phyloP scores from a whole-genome alignment of 352 stramenopile genomes.

The Phytopythium vexans region DNA sequence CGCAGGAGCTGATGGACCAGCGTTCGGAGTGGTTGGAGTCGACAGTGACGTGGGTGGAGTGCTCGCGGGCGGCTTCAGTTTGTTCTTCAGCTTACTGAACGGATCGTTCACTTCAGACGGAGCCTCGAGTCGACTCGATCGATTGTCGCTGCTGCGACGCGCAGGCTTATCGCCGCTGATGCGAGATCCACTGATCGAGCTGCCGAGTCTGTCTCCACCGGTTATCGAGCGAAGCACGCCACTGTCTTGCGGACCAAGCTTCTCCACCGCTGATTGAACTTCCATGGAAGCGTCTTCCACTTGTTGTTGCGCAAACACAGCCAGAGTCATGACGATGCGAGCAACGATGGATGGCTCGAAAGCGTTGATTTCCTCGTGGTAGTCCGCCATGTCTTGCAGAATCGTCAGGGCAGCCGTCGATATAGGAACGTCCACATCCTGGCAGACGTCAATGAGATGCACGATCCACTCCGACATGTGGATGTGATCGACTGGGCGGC shows the following conservation, averaged over 20 bases:
- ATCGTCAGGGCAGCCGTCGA: slow-evolving; percentile 77
- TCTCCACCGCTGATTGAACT: slow-evolving; percentile 79
- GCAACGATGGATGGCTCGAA: slow-evolving; percentile 65
- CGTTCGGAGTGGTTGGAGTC: slow-evolving; percentile 18
- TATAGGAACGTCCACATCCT: slow-evolving; percentile 68
- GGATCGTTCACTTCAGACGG: slow-evolving; percentile 36
- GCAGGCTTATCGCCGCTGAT: slow-evolving; percentile 15
- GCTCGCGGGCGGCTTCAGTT: slow-evolving; percentile 33
- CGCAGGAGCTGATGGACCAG: slow-evolving; percentile 27
- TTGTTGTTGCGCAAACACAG: slow-evolving; percentile 83
- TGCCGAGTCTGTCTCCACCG: slow-evolving; percentile 20
- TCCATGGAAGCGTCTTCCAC: slow-evolving; percentile 87
- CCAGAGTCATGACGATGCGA: slow-evolving; percentile 87
- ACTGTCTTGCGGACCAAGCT: slow-evolving; percentile 5
- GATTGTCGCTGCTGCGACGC: slow-evolving; percentile 49
- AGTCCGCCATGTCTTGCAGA: slow-evolving; percentile 77
- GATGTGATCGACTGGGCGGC: slow-evolving; percentile 31
- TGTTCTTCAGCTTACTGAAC: slow-evolving; percentile 76
- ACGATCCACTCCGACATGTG: slow-evolving; percentile 76
- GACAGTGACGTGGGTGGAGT: slow-evolving; percentile 4
- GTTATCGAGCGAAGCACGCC: slow-evolving; percentile 1
- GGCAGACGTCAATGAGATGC: slow-evolving; percentile 77
- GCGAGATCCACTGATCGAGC: slow-evolving; percentile 24
- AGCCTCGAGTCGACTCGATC: slow-evolving; percentile 37
- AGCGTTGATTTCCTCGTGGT: slow-evolving; percentile 62